Percentiles rank a stretch among this genome's conserved stretches.
Conservation (phyloP, 352 stramenopile species). For the Pythium dissimile region DNA sequence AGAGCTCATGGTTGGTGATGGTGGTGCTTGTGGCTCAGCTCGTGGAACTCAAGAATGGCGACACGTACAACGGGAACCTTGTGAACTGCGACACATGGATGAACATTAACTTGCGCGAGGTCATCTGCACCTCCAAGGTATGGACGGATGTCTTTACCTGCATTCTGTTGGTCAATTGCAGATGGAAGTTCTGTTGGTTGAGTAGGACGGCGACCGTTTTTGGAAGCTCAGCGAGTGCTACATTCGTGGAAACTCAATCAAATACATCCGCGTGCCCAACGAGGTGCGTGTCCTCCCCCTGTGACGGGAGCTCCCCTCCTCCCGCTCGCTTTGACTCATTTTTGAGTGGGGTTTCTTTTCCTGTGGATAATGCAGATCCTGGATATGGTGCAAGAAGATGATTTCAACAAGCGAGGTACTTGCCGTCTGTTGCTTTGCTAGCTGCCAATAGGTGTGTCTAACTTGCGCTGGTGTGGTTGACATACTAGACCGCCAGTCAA, state of each 20-base stretch:
- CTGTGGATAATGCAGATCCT: conserved; percentile 52
- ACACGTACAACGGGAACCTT: conserved; percentile 98
- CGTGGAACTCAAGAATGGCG: conserved; percentile 99
- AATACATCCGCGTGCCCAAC: conserved; percentile 98
- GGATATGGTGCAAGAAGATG: conserved; percentile 94
- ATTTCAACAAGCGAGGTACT: conserved; percentile 79
- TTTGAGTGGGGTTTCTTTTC: background rate
- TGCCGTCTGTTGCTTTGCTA: background rate
- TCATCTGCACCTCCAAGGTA: conserved; percentile 98
- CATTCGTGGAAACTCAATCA: conserved; percentile 97
- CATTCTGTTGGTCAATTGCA: too few species aligned
- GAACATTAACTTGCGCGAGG: conserved; percentile 98
- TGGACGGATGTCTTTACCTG: background rate
- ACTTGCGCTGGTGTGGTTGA: background rate
- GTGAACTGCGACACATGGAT: conserved; percentile 99
- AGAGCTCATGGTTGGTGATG: background rate
- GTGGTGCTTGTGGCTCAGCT: conserved; percentile 47
- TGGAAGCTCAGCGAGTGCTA: conserved; percentile 99
- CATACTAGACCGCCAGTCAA: conserved; percentile 58
- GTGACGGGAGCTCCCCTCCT: too few species aligned
- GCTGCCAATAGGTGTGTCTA: background rate
- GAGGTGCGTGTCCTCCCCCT: conserved; percentile 59
- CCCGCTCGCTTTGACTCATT: too few species aligned
- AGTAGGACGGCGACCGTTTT: conserved; percentile 95
- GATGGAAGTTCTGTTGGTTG: too few species aligned